Evolutionary conservation across 1,284 basidiomycete genomes (phyloP).

Genomic region (Kalmanozyma brasiliensis): DNA sequence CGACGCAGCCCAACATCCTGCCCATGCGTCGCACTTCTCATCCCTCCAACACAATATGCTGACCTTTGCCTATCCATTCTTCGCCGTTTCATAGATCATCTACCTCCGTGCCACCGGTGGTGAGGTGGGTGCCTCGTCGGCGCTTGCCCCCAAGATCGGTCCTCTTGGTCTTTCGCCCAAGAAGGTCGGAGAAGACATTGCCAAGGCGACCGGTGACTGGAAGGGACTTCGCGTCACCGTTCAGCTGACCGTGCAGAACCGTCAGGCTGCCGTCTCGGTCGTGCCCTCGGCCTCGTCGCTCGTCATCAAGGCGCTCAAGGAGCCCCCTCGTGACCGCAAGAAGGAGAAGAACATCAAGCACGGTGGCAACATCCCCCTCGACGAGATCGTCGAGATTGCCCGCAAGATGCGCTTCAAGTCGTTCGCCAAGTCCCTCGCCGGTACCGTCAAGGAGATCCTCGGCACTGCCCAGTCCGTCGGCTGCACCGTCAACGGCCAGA

Average conservation of each 20-base stretch:
- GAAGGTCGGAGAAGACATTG: conserved; percentile 99
- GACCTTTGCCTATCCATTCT: conserved; percentile 6
- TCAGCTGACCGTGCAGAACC: conserved; percentile 99
- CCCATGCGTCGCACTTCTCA: background rate
- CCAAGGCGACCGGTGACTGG: conserved; percentile 98
- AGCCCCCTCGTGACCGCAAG: conserved; percentile 98
- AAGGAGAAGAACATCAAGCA: conserved; percentile 99
- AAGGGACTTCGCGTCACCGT: conserved; percentile 99
- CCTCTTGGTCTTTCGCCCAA: conserved; percentile 99
- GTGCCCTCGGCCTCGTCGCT: conserved; percentile 98
- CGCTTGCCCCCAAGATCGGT: conserved; percentile 99
- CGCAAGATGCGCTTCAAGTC: conserved; percentile 97
- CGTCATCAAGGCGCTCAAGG: conserved; percentile 98
- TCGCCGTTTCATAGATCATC: conserved; percentile 76
- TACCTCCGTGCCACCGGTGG: conserved; percentile 99
- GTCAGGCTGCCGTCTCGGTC: conserved; percentile 95
- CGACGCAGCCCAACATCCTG: conserved; percentile 3
- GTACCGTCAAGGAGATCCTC: conserved; percentile 80
- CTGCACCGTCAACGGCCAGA: conserved; percentile 94
- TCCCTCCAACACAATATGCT: conserved; percentile 9
- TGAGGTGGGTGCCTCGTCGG: conserved; percentile 99
- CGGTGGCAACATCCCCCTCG: conserved; percentile 91
- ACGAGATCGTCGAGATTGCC: conserved; percentile 94
- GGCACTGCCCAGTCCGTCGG: conserved; percentile 82
- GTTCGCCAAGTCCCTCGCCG: conserved; percentile 88